Evolutionary conservation across 129 eudicot species (phyloP).

Genomic region (Helianthus tuberosus): DNA sequence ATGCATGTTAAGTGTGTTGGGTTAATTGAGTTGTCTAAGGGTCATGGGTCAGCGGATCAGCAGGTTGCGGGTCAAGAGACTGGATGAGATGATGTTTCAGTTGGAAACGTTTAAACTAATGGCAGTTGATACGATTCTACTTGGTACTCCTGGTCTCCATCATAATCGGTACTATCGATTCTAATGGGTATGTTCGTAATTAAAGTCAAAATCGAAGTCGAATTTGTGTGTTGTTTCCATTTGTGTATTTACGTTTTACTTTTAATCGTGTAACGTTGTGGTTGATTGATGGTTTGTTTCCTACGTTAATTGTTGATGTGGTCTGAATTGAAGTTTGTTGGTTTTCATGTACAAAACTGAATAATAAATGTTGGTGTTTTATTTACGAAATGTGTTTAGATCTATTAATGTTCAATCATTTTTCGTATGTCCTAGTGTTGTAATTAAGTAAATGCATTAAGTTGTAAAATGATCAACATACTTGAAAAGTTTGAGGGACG

Average conservation of each 20-base stretch:
- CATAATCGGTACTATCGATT: not conserved
- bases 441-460: not conserved
- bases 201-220: not conserved
- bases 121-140: no score
- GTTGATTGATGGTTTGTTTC: not conserved
- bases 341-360: not conserved
- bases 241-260: not conserved
- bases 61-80: no score
- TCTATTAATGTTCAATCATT: not conserved
- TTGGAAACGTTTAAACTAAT: no score
- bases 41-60: no score
- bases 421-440: not conserved
- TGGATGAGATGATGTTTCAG: no score
- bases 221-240: not conserved
- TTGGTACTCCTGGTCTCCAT: no score
- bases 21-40: not conserved
- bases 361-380: not conserved
- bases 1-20: conserved; percentile 28
- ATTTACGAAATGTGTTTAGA: not conserved
- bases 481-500: no score
- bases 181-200: not conserved
- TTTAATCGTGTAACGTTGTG: not conserved
- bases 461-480: no score
- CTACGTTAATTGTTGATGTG: not conserved
- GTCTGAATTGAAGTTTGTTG: not conserved